Evolutionary conservation across 495 filamentous ascomycete genomes (phyloP).

Genomic region (Talaromyces nanjingensis): DNA sequence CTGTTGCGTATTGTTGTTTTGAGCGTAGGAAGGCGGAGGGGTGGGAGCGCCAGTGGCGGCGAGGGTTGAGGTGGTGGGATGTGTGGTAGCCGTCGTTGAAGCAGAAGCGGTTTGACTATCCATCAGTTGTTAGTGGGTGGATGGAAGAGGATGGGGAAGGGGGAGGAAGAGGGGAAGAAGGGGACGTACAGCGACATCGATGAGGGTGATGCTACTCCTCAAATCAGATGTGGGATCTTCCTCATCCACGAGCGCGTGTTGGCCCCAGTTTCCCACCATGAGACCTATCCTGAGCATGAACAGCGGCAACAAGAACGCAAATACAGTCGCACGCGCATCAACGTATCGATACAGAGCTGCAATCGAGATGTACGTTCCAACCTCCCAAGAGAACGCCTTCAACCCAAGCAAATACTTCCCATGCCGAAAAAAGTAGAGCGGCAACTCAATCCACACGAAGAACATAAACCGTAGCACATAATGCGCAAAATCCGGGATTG

Average conservation of each 20-base stretch:
- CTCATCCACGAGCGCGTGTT: conserved; percentile 68
- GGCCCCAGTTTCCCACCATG: conserved; percentile 73
- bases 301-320: conserved; percentile 55
- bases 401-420: conserved; percentile 42
- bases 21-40: conserved; percentile 58
- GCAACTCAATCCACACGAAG: conserved; percentile 66
- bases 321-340: conserved; percentile 47
- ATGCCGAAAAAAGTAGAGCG: conserved; percentile 60
- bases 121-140: background rate
- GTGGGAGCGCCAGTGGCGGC: conserved; percentile 68
- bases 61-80: conserved; percentile 68
- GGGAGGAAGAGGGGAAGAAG: conserved; percentile 5
- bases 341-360: conserved; percentile 37
- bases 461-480: conserved; percentile 69
- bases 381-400: conserved; percentile 50
- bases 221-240: conserved; percentile 62
- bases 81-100: conserved; percentile 78
- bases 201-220: conserved; percentile 62
- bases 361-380: conserved; percentile 43
- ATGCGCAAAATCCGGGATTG: conserved; percentile 50
- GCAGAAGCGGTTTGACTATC: conserved; percentile 62
- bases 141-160: background rate
- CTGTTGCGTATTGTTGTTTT: conserved; percentile 50
- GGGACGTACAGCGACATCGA: conserved; percentile 59
- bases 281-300: conserved; percentile 52